phyloP scores from a whole-genome alignment of 2,329 filamentous ascomycete genomes.

The Aureobasidium namibiae region DNA sequence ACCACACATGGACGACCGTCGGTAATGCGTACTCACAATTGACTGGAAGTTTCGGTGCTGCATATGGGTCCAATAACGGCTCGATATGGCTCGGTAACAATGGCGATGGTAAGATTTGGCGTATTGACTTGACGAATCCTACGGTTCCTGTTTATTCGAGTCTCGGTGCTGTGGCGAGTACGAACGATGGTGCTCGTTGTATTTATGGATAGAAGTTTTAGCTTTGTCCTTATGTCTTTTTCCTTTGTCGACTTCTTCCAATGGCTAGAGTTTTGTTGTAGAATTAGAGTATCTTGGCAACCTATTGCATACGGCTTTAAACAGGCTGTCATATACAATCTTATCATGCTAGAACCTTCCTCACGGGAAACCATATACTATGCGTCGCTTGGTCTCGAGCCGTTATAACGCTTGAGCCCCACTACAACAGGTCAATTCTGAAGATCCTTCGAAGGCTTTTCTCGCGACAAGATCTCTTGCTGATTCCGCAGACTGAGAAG shows the following conservation, averaged over 20 bases:
- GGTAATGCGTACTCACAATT: background rate
- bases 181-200: slow-evolving; percentile 5
- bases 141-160: background rate
- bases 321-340: no score
- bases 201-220: background rate
- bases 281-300: no score
- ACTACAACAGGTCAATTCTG: no score
- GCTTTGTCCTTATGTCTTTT: background rate
- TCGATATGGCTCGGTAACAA: background rate
- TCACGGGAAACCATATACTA: no score
- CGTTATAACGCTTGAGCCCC: no score
- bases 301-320: no score
- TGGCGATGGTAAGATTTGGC: background rate
- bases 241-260: background rate
- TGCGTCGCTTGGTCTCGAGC: no score
- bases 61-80: background rate
- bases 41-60: background rate
- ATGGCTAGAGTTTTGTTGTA: no score
- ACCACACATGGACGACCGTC: background rate
- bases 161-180: background rate
- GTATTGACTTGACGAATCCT: background rate
- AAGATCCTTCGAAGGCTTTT: no score
- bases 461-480: no score
- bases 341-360: no score
- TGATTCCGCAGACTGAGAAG: no score